Base-by-base conservation (phyloP, 768 basidiomycete species). In the Saitozyma sp. region DNA sequence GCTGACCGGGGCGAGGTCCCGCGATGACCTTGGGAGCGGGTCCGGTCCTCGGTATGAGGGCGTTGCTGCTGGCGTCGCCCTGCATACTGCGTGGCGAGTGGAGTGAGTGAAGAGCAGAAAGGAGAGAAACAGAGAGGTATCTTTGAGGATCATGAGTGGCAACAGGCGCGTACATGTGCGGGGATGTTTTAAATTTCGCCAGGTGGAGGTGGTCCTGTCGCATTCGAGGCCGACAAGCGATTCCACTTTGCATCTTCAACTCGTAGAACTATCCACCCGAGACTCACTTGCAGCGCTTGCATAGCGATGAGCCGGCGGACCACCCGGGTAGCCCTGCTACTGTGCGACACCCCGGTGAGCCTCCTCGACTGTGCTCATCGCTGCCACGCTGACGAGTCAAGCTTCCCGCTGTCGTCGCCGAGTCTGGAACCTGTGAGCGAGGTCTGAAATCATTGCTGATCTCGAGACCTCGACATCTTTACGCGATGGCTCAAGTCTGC, bases 401-500 rank as follows among this genome's bases (percentile, higher is more conserved):
- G 74, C 51, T 71, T 3, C 73, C 73, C 8, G 57, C 61, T 3
- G 77, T 78, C 6, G 54, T 69, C 11, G 71, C 56, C 1, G 58
- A 64, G 49, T 53, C 62, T 53, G 77, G 75, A 4, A 63, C 52
- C 3, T 79, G 74, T 73, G 50, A 56, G 37, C 10, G 14, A 13
- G 11, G 19, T 19, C 58, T 52, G 46, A 58, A 29, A 10, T 29
- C 29, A 29, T 29, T 29, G 29, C 29, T 29, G 5, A 29, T 5
- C 14, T 39, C 10, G 46, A 76, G 74, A 82, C 62, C 70, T 72
- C 37, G 64, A 73, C 39, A 77, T 82, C 59, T 82, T 77, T 64
- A 56, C 63, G 6, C 54, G 63, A 19, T 75, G 78, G 61, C 77
- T 81, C 4, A 37, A 43, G 6, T 48, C 61, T 11, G 63, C 74